Percentiles rank a stretch among this genome's conserved stretches.
phyloP scores from a whole-genome alignment of 1,284 basidiomycete genomes.

The Ganoderma meredithae region DNA sequence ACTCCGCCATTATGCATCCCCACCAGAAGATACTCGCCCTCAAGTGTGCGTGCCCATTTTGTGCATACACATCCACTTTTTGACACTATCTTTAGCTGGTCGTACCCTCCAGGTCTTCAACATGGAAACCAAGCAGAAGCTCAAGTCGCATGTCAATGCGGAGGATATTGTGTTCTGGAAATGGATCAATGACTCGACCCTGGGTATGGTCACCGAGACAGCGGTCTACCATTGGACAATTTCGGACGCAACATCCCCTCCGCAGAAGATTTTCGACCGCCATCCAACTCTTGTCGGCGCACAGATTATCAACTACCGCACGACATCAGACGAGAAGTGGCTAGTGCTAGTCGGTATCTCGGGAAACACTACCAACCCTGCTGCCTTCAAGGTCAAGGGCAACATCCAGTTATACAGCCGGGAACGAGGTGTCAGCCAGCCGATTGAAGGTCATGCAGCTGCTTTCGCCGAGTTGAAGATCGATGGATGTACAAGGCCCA shows the following conservation, averaged over 20 bases:
- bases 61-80: background rate
- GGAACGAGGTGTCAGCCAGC: constrained; percentile 95
- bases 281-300: constrained; percentile 93
- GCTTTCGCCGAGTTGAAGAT: constrained; percentile 93
- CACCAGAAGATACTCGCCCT: constrained; percentile 97
- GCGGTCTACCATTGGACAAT: constrained; percentile 97
- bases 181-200: constrained; percentile 91
- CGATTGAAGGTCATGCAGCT: constrained; percentile 98
- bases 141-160: constrained; percentile 94
- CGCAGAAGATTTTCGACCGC: constrained; percentile 95
- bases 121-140: constrained; percentile 96
- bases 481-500: constrained; percentile 84
- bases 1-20: constrained; percentile 99
- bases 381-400: constrained; percentile 97
- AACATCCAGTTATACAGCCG: constrained; percentile 95
- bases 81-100: constrained; percentile 62
- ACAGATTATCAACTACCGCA: constrained; percentile 99
- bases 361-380: constrained; percentile 91
- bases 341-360: constrained; percentile 96
- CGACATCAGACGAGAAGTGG: constrained; percentile 96
- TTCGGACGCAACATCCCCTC: constrained; percentile 73
- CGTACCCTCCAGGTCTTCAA: constrained; percentile 99
- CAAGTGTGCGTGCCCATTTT: constrained; percentile 67
- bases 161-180: constrained; percentile 99
- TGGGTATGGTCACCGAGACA: constrained; percentile 96